Evolutionary conservation across 2,329 filamentous ascomycete species (phyloP), one percentile per base, ranked within the genome.

Genomic region (Stachybotrys elegans): DNA sequence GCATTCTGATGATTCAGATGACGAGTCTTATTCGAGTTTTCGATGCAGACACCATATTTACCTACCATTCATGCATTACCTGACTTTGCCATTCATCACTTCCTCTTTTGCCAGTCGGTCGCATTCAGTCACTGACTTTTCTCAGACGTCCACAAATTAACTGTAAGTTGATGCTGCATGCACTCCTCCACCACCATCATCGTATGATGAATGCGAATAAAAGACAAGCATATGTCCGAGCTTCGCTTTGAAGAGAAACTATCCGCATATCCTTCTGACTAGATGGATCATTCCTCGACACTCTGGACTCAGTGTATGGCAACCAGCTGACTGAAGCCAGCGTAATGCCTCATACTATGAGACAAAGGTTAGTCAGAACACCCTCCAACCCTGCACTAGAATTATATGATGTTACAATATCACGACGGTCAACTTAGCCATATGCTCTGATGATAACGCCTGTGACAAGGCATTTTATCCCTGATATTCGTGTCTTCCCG

Each of bases 171-270:
- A 34, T 16, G 31, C 31, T 12, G 25, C 9, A 12, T 16, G n/a
- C 31, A 34, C 3, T 16, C 31, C 8, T 43, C 48, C 43, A 29
- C 42, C 48, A 44, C 44, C 32, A 42, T 51, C 48, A 50, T 54
- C 53, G 57, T 57, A 81, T 93, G 88, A 93, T 93, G 88, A 93
- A 78, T 67, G 75, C 80, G 89, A 84, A 79, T 75, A 76, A 78
- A 84, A 82, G 88, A 94, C 89, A 94, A 94, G 88, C 88, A 94
- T 94, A 94, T 94, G 88, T 94, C 89, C 78, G 84, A 94, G 89
- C 81, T 76, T 63, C 72, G 67, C 67, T 49, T 65, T 59, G 66
- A 69, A 57, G 66, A 69, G 51, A 67, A 50, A 59, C 62, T 59
- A 62, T 57, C 43, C 49, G 57, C 53, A 54, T 49, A 45, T 42